A percentile compares a stretch with the other conserved stretches of the same genome.
Evolutionary conservation across 129 eudicot genomes (phyloP).

Genomic region (Artemisia argyi): DNA sequence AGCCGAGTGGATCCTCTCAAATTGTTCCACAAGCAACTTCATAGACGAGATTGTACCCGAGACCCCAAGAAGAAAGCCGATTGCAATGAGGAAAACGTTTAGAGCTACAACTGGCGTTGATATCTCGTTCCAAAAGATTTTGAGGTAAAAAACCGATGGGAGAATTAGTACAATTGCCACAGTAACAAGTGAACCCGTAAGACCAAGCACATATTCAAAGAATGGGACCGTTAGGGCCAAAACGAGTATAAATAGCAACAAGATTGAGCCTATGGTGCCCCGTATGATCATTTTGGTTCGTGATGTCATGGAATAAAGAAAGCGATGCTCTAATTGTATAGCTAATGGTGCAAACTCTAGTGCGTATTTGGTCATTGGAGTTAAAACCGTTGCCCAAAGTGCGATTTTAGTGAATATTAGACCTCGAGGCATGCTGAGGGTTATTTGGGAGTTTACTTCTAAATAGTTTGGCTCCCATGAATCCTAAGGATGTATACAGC

Average conservation of each 20-base stretch:
- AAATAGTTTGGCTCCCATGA: conserved; percentile 80
- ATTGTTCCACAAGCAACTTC: conserved; percentile 45
- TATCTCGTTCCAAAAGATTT: conserved; percentile 62
- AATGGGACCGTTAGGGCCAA: conserved; percentile 82
- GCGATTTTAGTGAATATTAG: conserved; percentile 68
- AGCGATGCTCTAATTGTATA: conserved; percentile 62
- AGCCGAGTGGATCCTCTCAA: conserved; percentile 38
- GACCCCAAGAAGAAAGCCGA: conserved; percentile 53
- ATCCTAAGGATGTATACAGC: conserved; percentile 65
- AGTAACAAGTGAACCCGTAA: conserved; percentile 80
- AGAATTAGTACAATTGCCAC: conserved; percentile 60
- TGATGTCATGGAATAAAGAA: conserved; percentile 51
- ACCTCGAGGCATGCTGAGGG: conserved; percentile 80
- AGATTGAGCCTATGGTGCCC: conserved; percentile 63
- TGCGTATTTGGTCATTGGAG: conserved; percentile 94
- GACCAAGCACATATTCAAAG: conserved; percentile 78
- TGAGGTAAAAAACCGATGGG: conserved; percentile 72
- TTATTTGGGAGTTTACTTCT: conserved; percentile 66
- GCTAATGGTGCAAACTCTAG: conserved; percentile 87
- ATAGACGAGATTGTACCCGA: conserved; percentile 76
- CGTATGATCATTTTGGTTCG: conserved; percentile 66
- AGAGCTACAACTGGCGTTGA: conserved; percentile 42
- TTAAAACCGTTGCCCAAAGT: conserved; percentile 78
- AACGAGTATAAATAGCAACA: conserved; percentile 54
- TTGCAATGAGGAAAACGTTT: conserved; percentile 37